Base-by-base conservation (phyloP, 495 filamentous ascomycete species). In the Cryomyces antarcticus region DNA sequence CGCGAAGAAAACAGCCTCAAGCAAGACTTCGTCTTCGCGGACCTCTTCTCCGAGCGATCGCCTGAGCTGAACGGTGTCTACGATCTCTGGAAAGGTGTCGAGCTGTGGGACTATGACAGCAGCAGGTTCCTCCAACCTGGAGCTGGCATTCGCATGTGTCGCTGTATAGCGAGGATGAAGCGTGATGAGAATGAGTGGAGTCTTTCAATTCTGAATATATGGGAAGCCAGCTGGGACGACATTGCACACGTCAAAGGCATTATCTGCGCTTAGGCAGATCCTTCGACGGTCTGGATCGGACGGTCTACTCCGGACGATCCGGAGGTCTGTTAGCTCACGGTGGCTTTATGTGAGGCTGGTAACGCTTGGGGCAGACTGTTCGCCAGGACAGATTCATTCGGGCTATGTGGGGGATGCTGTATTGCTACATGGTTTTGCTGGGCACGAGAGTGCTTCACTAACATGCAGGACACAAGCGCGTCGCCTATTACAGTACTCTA, bases 1-100 rank as follows among this genome's bases (percentile, higher is more conserved):
- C 68, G 71, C 0, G 66, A 69, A 38, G 45, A 37, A 12, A 48
- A 52, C 5, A 46, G 51, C 6, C 54, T 53, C n/a, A 65, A 60
- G 37, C 75, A 78, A 45, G 62, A 70, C 42, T 75, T 78, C 43
- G 61, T 69, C 30, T 71, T 78, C 37, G 47, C 63, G 4, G 75
- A 80, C 49, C 53, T 78, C 1, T 78, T 66, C 49, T 69, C 72
- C 47, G 62, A 71, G 36, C 59, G 65, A 9, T 62, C 57, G 7
- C 75, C 73, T 6, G 66, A 69, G 47, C 54, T 69, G 4, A 52
- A 53, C 1, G 76, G 71, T 1, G 52, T 62, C 5, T 65, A 72
- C 36, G 52, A 58, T 6, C 57, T 68, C 37, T 73, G 64, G 65
- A 65, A 60, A 44, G 53, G 52, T 1, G 63, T 59, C 6, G 57